Conservation (phyloP, 768 basidiomycete genomes). For the Postia placenta region DNA sequence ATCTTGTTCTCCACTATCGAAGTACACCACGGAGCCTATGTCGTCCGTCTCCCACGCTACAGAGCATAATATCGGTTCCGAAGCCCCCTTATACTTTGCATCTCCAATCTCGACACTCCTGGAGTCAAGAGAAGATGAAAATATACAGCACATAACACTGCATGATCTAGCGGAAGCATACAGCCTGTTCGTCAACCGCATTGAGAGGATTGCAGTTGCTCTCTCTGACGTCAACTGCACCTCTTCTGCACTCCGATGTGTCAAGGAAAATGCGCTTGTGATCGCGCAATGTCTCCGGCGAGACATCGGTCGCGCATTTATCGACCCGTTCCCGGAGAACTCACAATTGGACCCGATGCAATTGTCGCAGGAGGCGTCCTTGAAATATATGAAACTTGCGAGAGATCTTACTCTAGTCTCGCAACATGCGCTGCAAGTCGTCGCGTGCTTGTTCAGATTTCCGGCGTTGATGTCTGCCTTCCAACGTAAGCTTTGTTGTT, state of each 20-base stretch:
- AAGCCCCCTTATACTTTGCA: constrained; percentile 18
- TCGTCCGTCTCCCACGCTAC: neutral
- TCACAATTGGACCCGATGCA: constrained; percentile 8
- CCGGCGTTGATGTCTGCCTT: constrained; percentile 40
- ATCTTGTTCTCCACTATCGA: no score
- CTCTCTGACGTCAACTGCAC: neutral
- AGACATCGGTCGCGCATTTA: constrained; percentile 38
- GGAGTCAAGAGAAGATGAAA: constrained; percentile 36
- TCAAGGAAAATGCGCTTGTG: constrained; percentile 27
- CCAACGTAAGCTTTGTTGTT: constrained; percentile 33
- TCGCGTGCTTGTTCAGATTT: constrained; percentile 47
- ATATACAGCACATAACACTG: constrained; percentile 30
- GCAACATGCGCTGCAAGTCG: constrained; percentile 44
- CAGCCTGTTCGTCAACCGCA: constrained; percentile 38
- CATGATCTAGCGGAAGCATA: constrained; percentile 64
- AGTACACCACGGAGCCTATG: neutral
- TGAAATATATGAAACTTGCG: constrained; percentile 34
- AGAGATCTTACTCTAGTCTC: constrained; percentile 41
- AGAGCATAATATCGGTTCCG: neutral
- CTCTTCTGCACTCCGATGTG: constrained; percentile 20
- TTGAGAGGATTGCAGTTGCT: constrained; percentile 22
- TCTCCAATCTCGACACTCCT: constrained; percentile 43
- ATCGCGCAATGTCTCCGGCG: constrained; percentile 41
- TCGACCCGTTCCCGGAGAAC: constrained; percentile 15
- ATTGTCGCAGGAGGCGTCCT: constrained; percentile 16